Conservation (phyloP, 1,139 yeast genomes). For the Candida buenavistaensis region DNA sequence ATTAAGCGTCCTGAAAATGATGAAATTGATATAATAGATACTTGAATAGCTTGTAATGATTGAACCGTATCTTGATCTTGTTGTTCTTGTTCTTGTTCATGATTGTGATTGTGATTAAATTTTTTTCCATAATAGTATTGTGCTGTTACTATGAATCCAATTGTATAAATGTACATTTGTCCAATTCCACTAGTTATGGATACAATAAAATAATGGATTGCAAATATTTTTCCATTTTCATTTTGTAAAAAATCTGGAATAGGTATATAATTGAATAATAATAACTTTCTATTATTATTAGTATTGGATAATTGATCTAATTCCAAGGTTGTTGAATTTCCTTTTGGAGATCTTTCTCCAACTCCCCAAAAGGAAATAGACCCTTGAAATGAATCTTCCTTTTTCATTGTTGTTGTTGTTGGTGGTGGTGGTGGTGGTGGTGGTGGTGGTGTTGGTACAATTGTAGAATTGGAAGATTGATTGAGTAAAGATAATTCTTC, state of each 20-base stretch:
- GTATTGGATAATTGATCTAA: too few species aligned
- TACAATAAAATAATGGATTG: conserved; percentile 36
- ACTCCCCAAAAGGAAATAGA: conserved; percentile 42
- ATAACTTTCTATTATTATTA: neutral
- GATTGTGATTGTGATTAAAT: too few species aligned
- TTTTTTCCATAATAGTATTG: conserved; percentile 28
- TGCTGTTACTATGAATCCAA: conserved; percentile 46
- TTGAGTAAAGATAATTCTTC: conserved; percentile 3
- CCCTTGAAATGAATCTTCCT: conserved; percentile 26
- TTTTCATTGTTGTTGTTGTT: conserved; percentile 10
- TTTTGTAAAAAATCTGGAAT: conserved; percentile 3
- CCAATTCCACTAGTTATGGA: conserved; percentile 39
- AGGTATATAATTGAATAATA: conserved; percentile 2
- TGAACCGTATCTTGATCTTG: conserved; percentile 24
- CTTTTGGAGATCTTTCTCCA: conserved; percentile 22
- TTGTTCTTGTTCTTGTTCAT: conserved; percentile 11
- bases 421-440: conserved; percentile 7
- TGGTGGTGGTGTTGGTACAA: too few species aligned
- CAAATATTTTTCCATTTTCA: conserved; percentile 22
- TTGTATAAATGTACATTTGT: conserved; percentile 45
- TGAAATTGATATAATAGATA: conserved; percentile 40
- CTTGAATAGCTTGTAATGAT: conserved; percentile 46
- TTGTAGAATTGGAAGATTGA: conserved; percentile 1
- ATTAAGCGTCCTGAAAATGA: conserved; percentile 42
- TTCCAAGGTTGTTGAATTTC: neutral